Percentiles rank a stretch among this genome's conserved stretches.
These are phyloP conservation scores for Ustilago tritici DNA, from an alignment of 1,284 basidiomycete genomes.

Conservation along the genomic window DNA sequence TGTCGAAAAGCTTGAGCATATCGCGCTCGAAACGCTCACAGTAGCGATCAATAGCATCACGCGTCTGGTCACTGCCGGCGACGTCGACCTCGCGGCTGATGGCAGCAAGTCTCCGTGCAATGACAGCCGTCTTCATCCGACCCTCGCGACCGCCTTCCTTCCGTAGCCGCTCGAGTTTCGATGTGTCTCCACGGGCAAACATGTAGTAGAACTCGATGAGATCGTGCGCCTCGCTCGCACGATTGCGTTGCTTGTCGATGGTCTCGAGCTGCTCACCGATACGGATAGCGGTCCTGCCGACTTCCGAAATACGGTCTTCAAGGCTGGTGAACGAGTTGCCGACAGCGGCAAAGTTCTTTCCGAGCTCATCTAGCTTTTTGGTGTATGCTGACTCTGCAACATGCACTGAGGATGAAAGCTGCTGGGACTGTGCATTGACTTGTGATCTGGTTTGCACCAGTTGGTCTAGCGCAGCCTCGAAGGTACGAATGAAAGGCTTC, in stretches of 20 bases:
- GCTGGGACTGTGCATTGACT: slow-evolving; percentile 86
- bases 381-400: slow-evolving; percentile 93
- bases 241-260: slow-evolving; percentile 88
- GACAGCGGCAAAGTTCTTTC: slow-evolving; percentile 83
- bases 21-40: slow-evolving; percentile 99
- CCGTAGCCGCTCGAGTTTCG: slow-evolving; percentile 80
- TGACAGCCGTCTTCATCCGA: slow-evolving; percentile 85
- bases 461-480: slow-evolving; percentile 88
- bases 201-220: slow-evolving; percentile 96
- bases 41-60: slow-evolving; percentile 84
- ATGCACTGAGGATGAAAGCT: slow-evolving; percentile 90
- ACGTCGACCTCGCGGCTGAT: slow-evolving; percentile 88
- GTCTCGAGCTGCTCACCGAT: slow-evolving; percentile 95
- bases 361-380: slow-evolving; percentile 89
- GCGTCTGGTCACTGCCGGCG: slow-evolving; percentile 59
- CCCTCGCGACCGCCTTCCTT: slow-evolving; percentile 82
- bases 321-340: slow-evolving; percentile 62
- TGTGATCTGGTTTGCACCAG: slow-evolving; percentile 86
- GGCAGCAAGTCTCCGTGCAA: slow-evolving; percentile 86
- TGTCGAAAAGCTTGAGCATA: slow-evolving; percentile 93
- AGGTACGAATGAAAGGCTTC: slow-evolving; percentile 88
- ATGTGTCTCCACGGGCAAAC: slow-evolving; percentile 85
- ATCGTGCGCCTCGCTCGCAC: slow-evolving; percentile 93
- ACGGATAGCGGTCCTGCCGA: slow-evolving; percentile 91
- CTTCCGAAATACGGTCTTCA: slow-evolving; percentile 80